Evolutionary conservation across 2,329 filamentous ascomycete genomes (phyloP), one percentile per base, ranked within the genome.

Genomic region (Ophiocordyceps australis): DNA sequence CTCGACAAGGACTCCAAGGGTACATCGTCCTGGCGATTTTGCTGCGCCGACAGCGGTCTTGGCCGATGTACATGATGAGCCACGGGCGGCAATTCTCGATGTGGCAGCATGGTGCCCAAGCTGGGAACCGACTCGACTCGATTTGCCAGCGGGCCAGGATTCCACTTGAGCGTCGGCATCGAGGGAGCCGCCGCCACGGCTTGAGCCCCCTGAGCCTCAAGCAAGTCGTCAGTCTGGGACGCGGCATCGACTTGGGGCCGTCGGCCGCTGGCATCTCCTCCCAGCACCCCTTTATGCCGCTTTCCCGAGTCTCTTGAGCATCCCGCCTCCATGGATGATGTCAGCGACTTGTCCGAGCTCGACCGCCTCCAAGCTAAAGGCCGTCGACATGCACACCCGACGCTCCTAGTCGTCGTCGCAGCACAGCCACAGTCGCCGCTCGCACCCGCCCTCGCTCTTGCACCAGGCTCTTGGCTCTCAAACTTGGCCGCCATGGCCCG

Each of bases 401-500:
- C n/a, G n/a, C n/a, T n/a, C n/a, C n/a, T n/a, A n/a, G n/a, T n/a
- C n/a, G n/a, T n/a, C n/a, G n/a, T n/a, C n/a, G n/a, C n/a, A n/a
- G n/a, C n/a, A n/a, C n/a, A n/a, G 7, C 16, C 21, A 9, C 22
- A 28, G n/a, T 8, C 19, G 13, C 14, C 29, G 5, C 27, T 29
- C 5, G 28, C 23, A n/a, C n/a, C n/a, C n/a, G n/a, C n/a, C n/a
- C n/a, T n/a, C n/a, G n/a, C n/a, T n/a, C n/a, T n/a, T n/a, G n/a
- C n/a, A n/a, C n/a, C n/a, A 21, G 19, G 17, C 7, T 35, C 31
- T 10, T 38, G 36, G 7, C 36, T 51, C 32, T 68, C 59, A 38
- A 65, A 65, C 38, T 55, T 50, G 19, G 62, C 62, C 4, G 62
- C 54, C 49, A 68, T 63, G 3, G 57, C 59, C 34, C 46, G 59